Conservation (phyloP, 2,329 filamentous ascomycete genomes). For the Graphiopsis chlorocephala region DNA sequence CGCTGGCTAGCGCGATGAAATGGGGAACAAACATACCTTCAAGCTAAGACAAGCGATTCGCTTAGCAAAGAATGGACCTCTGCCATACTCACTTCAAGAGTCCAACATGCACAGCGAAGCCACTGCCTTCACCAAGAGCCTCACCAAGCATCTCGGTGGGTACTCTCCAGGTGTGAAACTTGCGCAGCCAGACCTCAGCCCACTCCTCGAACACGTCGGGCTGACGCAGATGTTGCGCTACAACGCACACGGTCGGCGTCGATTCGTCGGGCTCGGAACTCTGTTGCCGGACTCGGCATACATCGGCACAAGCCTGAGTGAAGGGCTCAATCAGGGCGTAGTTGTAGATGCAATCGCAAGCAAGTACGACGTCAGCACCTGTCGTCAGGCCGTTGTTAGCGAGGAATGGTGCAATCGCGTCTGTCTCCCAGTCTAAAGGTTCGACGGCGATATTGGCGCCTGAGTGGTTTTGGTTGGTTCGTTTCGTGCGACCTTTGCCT, state of each 20-base stretch:
- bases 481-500: neutral
- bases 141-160: slow-evolving; percentile 60
- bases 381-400: slow-evolving; percentile 46
- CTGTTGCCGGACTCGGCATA: slow-evolving; percentile 58
- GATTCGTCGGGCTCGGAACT: neutral
- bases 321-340: slow-evolving; percentile 78
- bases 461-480: neutral
- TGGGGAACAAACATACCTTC: neutral
- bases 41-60: neutral
- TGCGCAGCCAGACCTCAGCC: slow-evolving; percentile 63
- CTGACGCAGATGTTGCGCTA: slow-evolving; percentile 86
- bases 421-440: slow-evolving; percentile 76
- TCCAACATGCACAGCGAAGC: slow-evolving; percentile 81
- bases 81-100: slow-evolving; percentile 46
- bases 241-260: slow-evolving; percentile 66
- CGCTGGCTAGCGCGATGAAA: neutral
- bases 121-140: slow-evolving; percentile 61
- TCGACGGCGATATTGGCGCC: slow-evolving; percentile 23
- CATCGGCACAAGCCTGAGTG: slow-evolving; percentile 69
- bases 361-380: slow-evolving; percentile 60
- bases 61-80: neutral
- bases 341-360: slow-evolving; percentile 96
- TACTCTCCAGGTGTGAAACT: slow-evolving; percentile 75
- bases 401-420: slow-evolving; percentile 45
- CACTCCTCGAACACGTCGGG: slow-evolving; percentile 82